phyloP scores from a whole-genome alignment of 805 yeast species.

The Hanseniaspora meyeri region DNA sequence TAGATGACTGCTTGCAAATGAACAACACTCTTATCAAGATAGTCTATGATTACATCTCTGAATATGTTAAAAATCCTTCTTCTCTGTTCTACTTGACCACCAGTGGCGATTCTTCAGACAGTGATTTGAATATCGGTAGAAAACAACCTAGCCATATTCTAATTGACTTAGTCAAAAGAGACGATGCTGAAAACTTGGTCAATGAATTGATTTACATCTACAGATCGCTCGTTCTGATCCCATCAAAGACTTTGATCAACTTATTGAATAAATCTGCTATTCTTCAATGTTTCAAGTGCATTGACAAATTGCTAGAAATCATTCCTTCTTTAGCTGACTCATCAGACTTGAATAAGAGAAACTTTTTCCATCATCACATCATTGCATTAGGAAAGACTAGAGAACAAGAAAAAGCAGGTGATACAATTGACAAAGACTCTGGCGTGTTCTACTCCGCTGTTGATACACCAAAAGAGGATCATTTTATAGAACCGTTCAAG shows the following conservation, averaged over 20 bases:
- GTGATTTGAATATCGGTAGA: not conserved
- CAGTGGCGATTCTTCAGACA: not conserved
- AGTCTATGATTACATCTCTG: slow-evolving; percentile 10
- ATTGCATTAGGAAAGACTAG: slow-evolving; percentile 62
- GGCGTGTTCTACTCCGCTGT: slow-evolving; percentile 3
- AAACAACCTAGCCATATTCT: slow-evolving; percentile 12
- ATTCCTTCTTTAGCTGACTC: slow-evolving; percentile 48
- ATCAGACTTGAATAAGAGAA: slow-evolving; percentile 67
- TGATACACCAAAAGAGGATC: slow-evolving; percentile 28
- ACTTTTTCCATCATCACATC: slow-evolving; percentile 73
- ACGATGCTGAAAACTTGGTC: slow-evolving; percentile 36
- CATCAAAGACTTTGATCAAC: slow-evolving; percentile 45
- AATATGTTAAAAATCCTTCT: not conserved
- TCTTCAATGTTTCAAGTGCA: slow-evolving; percentile 42
- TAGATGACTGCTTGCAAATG: slow-evolving; percentile 5
- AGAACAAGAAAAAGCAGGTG: slow-evolving; percentile 16
- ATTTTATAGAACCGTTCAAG: slow-evolving; percentile 8
- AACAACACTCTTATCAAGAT: not conserved
- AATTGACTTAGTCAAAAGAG: slow-evolving; percentile 26
- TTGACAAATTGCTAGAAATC: slow-evolving; percentile 41
- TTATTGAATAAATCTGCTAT: slow-evolving; percentile 55
- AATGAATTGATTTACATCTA: slow-evolving; percentile 33
- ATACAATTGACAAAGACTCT: not conserved
- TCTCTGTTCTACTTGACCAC: not conserved
- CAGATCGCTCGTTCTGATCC: slow-evolving; percentile 38